These are phyloP conservation scores for Moringa oleifera DNA, from an alignment of 345 rosid species.

Conservation along the genomic window DNA sequence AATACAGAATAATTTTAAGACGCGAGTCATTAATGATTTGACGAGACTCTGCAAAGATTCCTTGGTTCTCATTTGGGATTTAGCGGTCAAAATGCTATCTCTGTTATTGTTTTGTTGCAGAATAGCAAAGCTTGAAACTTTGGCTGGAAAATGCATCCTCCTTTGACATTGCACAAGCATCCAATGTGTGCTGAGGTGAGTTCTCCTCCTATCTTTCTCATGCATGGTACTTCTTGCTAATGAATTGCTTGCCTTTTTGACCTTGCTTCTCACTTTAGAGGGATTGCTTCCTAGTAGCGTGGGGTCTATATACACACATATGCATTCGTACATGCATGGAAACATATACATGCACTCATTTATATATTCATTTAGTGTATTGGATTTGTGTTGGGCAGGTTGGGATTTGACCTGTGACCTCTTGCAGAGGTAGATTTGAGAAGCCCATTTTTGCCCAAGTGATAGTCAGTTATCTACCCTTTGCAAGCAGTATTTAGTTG, in stretches of 20 bases:
- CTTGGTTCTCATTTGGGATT: too few relatives aligned
- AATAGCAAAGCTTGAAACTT: background rate
- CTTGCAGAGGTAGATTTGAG: background rate
- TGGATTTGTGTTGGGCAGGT: background rate
- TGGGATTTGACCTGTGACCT: background rate
- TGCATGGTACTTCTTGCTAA: background rate
- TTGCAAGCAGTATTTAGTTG: background rate
- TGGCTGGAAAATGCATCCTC: constrained; percentile 69
- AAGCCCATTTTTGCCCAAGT: background rate
- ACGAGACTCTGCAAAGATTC: too few relatives aligned
- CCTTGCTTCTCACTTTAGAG: background rate
- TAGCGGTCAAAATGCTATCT: too few relatives aligned
- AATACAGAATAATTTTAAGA: too few relatives aligned
- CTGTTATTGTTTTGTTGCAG: too few relatives aligned
- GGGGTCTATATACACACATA: background rate
- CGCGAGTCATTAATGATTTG: too few relatives aligned
- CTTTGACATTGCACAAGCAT: constrained; percentile 79
- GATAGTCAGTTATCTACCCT: background rate
- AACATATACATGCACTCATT: too few relatives aligned
- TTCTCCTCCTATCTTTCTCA: constrained; percentile 1
- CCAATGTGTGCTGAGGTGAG: constrained; percentile 92
- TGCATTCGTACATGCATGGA: too few relatives aligned
- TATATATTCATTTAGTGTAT: background rate
- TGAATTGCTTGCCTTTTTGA: background rate
- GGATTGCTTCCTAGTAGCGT: background rate